Evolutionary conservation across 1,139 yeast species (phyloP), one percentile per base, ranked within the genome.

Genomic region (Pichia sp.): DNA sequence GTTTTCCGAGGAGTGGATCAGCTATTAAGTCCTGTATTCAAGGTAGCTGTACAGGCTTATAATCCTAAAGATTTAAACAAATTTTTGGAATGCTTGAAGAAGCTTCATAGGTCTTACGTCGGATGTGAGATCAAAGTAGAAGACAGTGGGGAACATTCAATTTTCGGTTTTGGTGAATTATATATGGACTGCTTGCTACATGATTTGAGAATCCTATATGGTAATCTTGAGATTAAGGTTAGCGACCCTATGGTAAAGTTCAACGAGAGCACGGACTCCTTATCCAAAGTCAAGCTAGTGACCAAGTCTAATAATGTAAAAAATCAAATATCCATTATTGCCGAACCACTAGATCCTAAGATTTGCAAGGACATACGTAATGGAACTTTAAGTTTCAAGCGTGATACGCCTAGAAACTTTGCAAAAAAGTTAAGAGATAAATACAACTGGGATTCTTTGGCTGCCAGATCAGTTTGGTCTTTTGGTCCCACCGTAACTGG

Each of bases 241-340:
- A 87, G 97, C 54, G 95, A 87, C 64, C 97, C 98, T 1, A 79
- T 86, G 69, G 84, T 92, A 0, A 80, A 79, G 57, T 90, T 93
- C 62, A 72, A 88, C 38, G 99, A 95, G 69, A 85, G 97, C 0
- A 82, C 90, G 54, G 65, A 73, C 3, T 87, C 82, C 49, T 75
- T 80, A 15, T 85, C 97, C 0, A 81, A 83, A 45, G 81, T 90
- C 1, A 83, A 85, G 53, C 79, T 90, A 16, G 75, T 81, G 1
- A 80, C 84, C 0, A 75, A 75, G 30, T 79, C 90, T 0, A 76
- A 80, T 4, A 79, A 83, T 59, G 80, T 77, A 40, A 74, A 75
- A 41, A 80, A 84, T 61, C 72, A 74, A 45, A 74, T 93, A 5
- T 84, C 97, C 0, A 77, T 92, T 3, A 78, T 85, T 44, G 90